These are phyloP conservation scores for Rhododendron kiyosumense DNA, from an alignment of 148 eudicot species.

Conservation along the genomic window DNA sequence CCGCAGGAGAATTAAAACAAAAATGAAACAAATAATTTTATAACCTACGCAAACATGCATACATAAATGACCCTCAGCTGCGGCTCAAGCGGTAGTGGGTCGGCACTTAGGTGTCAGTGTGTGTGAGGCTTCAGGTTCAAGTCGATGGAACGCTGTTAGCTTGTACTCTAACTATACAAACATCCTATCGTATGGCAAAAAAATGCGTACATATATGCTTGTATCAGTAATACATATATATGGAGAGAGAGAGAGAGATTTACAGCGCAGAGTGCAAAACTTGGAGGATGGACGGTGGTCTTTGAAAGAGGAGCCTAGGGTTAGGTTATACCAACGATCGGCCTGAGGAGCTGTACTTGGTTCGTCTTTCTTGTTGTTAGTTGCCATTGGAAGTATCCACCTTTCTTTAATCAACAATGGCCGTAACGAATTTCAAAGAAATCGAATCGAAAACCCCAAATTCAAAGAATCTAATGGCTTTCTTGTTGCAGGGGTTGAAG, in stretches of 20 bases:
- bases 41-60: background rate
- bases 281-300: conserved; percentile 73
- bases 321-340: conserved; percentile 75
- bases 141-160: background rate
- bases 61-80: background rate
- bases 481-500: background rate
- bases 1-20: background rate
- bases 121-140: background rate
- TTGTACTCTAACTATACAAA: no score
- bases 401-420: background rate
- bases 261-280: conserved; percentile 92
- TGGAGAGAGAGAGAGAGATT: background rate
- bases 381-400: conserved; percentile 22
- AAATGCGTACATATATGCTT: background rate
- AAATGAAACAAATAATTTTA: background rate
- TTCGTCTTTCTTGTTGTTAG: conserved; percentile 39
- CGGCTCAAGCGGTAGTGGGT: no score
- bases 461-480: background rate
- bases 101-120: no score
- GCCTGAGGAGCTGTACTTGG: conserved; percentile 62
- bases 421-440: background rate
- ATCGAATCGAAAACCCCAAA: background rate
- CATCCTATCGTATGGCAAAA: background rate
- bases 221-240: background rate
- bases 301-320: conserved; percentile 87